Evolutionary conservation across 139 green algal genomes (phyloP).

Genomic region (Medakamo hakoo): DNA sequence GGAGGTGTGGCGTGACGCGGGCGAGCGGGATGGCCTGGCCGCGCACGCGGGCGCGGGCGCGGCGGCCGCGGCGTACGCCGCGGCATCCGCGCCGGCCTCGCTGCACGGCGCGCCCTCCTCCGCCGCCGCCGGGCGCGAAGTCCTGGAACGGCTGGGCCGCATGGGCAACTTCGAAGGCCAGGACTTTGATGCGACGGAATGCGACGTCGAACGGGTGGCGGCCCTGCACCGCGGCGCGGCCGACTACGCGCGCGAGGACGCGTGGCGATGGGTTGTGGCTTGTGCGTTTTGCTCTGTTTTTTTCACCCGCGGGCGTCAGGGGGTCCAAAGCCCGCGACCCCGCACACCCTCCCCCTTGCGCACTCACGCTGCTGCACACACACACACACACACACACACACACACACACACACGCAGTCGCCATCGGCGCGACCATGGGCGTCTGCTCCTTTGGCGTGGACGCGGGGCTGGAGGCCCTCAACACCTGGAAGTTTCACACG

Average conservation of each 20-base stretch:
- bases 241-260: neutral
- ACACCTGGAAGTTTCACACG: constrained; percentile 16
- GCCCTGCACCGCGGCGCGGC: no score
- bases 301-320: no score
- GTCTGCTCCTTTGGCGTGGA: constrained; percentile 28
- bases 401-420: no score
- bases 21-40: no score
- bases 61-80: neutral
- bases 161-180: constrained; percentile 17
- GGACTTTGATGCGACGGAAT: constrained; percentile 15
- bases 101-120: neutral
- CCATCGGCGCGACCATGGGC: constrained; percentile 29
- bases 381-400: no score
- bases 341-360: no score
- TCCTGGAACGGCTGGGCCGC: constrained; percentile 10
- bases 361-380: no score
- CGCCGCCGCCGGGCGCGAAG: neutral
- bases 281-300: no score
- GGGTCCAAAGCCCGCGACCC: no score
- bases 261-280: neutral
- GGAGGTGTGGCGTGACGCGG: no score
- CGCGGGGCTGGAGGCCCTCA: constrained; percentile 19
- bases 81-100: neutral
- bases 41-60: no score
- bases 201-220: neutral